Base-by-base conservation (phyloP, 805 yeast genomes). In the Saccharomycopsis selenospora region DNA sequence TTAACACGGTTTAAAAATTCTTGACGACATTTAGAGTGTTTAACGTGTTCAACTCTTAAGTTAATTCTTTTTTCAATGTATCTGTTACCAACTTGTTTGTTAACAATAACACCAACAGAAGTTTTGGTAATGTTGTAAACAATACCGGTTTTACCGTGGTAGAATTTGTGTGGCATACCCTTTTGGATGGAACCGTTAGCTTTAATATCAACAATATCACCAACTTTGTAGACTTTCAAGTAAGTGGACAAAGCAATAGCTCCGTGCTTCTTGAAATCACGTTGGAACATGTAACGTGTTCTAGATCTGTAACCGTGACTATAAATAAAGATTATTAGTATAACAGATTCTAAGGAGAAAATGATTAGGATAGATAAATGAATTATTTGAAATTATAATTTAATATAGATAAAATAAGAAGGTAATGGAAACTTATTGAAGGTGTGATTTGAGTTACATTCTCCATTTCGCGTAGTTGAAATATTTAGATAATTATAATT, bases 111-210 rank as follows among this genome's bases (percentile, higher is more conserved):
- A 85, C 99, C 99, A 61, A 93, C 98, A 59, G 99, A 79, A 58
- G 95, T 76, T 82, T 87, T 93, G 85, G 99, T 91, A 63, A 93
- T 95, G 83, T 93, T 93, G 95, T 82, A 93, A 61, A 93, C 82
- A 65, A 93, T 87, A 84, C 99, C 99, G 62, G 99, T 93, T 84
- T 90, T 93, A 77, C 99, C 99, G 82, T 93, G 97, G 96, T 93
- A 93, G 85, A 80, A 90, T 81, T 93, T 93, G 89, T 88, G 96
- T 73, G 99, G 99, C 96, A 93, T 88, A 87, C 98, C 97, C 85
- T 91, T 90, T 74, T 93, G 98, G 81, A 90, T 80, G 63, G 99
- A 80, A 82, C 96, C 96, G 73, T 93, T 93, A 74, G 95, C 99
- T 79, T 87, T 91, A 81, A 93, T 90, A 76, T 93, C 99, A 69